Evolutionary conservation across 1,284 basidiomycete species (phyloP).

Genomic region (Marasmius fiardii): DNA sequence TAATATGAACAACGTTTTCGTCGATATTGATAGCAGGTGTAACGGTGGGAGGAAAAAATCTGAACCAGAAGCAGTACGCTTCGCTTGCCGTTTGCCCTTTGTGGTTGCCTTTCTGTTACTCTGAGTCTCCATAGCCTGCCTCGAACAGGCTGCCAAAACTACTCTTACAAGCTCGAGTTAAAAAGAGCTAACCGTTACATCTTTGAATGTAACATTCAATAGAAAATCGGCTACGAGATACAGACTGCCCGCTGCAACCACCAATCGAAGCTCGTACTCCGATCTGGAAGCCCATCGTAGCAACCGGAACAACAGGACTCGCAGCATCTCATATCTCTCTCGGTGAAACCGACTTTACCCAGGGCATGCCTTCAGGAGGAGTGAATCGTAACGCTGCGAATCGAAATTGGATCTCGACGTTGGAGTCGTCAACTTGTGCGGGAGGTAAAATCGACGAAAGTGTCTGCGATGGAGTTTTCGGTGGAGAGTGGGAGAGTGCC

Average conservation of each 20-base stretch:
- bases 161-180: no score
- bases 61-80: no score
- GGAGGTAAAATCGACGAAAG: slow-evolving; percentile 59
- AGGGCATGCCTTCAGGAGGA: slow-evolving; percentile 87
- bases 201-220: slow-evolving; percentile 36
- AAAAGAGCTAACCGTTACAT: no score
- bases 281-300: slow-evolving; percentile 41
- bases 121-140: no score
- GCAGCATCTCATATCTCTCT: slow-evolving; percentile 45
- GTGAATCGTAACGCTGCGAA: slow-evolving; percentile 64
- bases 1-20: no score
- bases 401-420: slow-evolving; percentile 23
- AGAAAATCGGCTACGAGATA: slow-evolving; percentile 91
- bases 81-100: no score
- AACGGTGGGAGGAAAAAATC: no score
- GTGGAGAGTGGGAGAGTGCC: slow-evolving; percentile 77
- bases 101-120: no score
- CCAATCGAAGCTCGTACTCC: slow-evolving; percentile 36
- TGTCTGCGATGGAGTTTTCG: slow-evolving; percentile 72
- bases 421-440: slow-evolving; percentile 11
- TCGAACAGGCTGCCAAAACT: no score
- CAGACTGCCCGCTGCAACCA: slow-evolving; percentile 84
- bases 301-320: slow-evolving; percentile 34
- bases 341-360: slow-evolving; percentile 68
- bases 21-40: no score